Evolutionary conservation across 768 basidiomycete species (phyloP), one percentile per base, ranked within the genome.

Genomic region (Chiua virens): DNA sequence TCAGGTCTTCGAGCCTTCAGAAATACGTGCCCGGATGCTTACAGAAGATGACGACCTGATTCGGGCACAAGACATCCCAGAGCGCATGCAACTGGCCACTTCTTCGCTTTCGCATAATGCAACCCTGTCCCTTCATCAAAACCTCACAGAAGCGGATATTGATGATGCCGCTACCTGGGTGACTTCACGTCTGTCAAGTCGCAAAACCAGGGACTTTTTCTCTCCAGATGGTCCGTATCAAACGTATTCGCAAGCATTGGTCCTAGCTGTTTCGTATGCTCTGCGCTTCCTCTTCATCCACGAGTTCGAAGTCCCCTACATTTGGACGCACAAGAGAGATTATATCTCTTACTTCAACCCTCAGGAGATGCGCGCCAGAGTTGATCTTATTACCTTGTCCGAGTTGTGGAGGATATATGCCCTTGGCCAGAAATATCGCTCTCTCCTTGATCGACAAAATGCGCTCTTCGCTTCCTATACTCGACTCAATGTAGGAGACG

Each of bases 1-100:
- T 13, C 60, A 98, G 94, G 92, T 98, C 54, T 99, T 98, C 59
- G 97, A 99, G 65, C 97, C 97, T 1, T 89, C 95, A 11, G 94
- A 98, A 74, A 98, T 99, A 64, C 84, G 83, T 45, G 87, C 86
- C 53, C 82, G 90, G 36, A 77, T 92, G 76, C 75, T 98, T 25
- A 96, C 93, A 4, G 92, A 94, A 56, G 92, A 92, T 51, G 97
- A 99, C 68, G 91, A 96, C 61, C 75, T 92, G 41, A 95, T 99
- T 54, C 87, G 95, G 41, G 83, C 80, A 17, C 83, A 81, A 64
- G 97, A 98, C 70, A 83, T 91, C 34, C 97, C 97, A 2, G 97
- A 99, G 66, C 87, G 97, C 42, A 93, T 95, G 88, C 94, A 96
- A 67, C 79, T 98, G 18, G 82, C 86, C 14, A 88, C 85, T 20